Evolutionary conservation across 352 stramenopile genomes (phyloP), one percentile per base, ranked within the genome.

Genomic region (Aphanomyces cochlioides): DNA sequence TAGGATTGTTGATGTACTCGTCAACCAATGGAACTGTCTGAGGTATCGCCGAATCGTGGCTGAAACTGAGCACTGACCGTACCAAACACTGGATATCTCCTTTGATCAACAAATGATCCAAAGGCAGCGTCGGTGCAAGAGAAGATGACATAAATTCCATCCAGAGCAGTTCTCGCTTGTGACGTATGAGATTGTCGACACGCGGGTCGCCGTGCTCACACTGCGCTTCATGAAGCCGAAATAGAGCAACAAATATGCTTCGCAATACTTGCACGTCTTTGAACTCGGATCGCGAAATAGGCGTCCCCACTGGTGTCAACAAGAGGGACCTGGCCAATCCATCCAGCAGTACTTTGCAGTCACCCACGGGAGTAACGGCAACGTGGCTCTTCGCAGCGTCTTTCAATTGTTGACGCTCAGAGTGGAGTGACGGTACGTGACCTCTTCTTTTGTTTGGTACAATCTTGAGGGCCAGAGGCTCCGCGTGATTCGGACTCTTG

Each of bases 221-320:
- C 17, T 50, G 43, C 43, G 43, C 43, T 50, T 50, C 10, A 50
- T 50, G 43, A 50, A 50, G 43, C 17, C 17, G 43, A 50, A 50
- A 50, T n/a, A 50, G 43, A 50, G 43, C 43, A 50, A n/a, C 43
- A n/a, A 50, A 50, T 3, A 50, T 50, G 43, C 43, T 50, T 50
- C 43, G 10, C 43, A 50, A n/a, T n/a, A 50, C 43, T 50, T 50
- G 43, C 43, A 50, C 2, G 17, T 50, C 17, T 50, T 50, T 12
- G 1, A 50, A 50, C 43, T 50, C 43, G 43, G 43, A 50, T 50
- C 43, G 43, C 43, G 43, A 50, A 50, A 50, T 50, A 50, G 43
- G 17, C 43, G 43, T 1, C 43, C 43, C 43, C 10, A 50, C 43
- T 50, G 43, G 43, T n/a, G 10, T 50, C 43, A 50, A 50, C 43